Conservation (phyloP, 73 alveolate species). For the Tetrahymena borealis region DNA sequence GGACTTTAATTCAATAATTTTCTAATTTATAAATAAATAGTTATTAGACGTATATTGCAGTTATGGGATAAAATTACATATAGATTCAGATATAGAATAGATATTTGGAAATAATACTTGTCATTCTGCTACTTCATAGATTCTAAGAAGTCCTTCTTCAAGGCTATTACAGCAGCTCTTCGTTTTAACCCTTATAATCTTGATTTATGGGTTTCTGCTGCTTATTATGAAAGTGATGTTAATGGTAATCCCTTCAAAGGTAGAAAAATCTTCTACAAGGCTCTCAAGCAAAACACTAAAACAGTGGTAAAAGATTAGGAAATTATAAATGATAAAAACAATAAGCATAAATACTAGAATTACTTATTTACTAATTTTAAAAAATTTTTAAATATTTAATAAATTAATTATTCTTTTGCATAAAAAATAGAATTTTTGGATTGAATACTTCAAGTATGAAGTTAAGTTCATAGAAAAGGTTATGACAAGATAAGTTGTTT, state of each 20-base stretch:
- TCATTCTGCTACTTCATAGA: conserved; percentile 29
- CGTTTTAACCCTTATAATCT: conserved; percentile 25
- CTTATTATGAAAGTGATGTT: conserved; percentile 23
- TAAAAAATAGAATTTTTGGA: not conserved
- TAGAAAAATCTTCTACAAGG: conserved; percentile 32
- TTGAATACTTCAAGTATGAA: not conserved
- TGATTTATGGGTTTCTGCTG: conserved; percentile 37
- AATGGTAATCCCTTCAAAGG: conserved; percentile 38
- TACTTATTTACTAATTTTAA: not conserved
- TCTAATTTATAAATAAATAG: not conserved
- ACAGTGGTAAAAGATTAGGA: not conserved
- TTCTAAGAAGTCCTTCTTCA: conserved; percentile 32
- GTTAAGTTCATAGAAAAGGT: not conserved
- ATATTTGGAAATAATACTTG: conserved; percentile 36
- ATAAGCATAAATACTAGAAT: not conserved
- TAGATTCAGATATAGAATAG: conserved; percentile 31
- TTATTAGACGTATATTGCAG: conserved; percentile 27
- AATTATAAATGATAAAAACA: not conserved
- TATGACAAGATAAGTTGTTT: not conserved
- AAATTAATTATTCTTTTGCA: too few species aligned
- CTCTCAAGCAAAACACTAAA: not conserved
- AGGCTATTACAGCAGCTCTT: conserved; percentile 33
- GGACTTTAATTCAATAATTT: not conserved
- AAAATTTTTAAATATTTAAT: too few species aligned
- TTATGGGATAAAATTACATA: conserved; percentile 43